Conservation (phyloP, 805 yeast genomes). For the Spathaspora passalidarum region DNA sequence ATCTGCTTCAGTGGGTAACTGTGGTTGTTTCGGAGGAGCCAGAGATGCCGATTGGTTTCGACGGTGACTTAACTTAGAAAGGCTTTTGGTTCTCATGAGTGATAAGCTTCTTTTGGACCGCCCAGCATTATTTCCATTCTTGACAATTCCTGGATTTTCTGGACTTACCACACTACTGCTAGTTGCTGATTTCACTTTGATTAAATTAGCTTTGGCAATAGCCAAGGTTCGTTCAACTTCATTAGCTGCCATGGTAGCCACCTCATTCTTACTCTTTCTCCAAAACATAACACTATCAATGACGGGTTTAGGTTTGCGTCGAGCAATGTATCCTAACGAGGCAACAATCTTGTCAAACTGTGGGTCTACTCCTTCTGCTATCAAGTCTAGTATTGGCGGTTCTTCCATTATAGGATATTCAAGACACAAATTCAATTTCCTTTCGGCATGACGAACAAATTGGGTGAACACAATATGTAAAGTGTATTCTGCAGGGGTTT, state of each 20-base stretch:
- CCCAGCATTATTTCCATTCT: slow-evolving; percentile 10
- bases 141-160: slow-evolving; percentile 13
- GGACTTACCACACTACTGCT: slow-evolving; percentile 8
- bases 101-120: slow-evolving; percentile 39
- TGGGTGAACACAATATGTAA: slow-evolving; percentile 92
- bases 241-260: slow-evolving; percentile 50
- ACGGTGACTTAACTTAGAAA: slow-evolving; percentile 39
- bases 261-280: slow-evolving; percentile 91
- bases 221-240: slow-evolving; percentile 29
- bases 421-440: slow-evolving; percentile 73
- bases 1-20: slow-evolving; percentile 16
- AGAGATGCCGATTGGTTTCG: slow-evolving; percentile 48
- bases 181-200: slow-evolving; percentile 6
- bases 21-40: not conserved
- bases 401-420: slow-evolving; percentile 64
- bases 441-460: slow-evolving; percentile 90
- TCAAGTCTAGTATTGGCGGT: slow-evolving; percentile 72
- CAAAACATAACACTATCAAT: slow-evolving; percentile 98
- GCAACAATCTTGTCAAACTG: slow-evolving; percentile 81
- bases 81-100: slow-evolving; percentile 38
- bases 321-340: slow-evolving; percentile 87
- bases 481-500: slow-evolving; percentile 85
- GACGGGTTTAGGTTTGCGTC: slow-evolving; percentile 88
- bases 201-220: slow-evolving; percentile 35
- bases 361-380: slow-evolving; percentile 84